Evolutionary conservation across 129 eudicot species (phyloP), one percentile per base, ranked within the genome.

Genomic region (Rutidosis leptorrhynchoides): DNA sequence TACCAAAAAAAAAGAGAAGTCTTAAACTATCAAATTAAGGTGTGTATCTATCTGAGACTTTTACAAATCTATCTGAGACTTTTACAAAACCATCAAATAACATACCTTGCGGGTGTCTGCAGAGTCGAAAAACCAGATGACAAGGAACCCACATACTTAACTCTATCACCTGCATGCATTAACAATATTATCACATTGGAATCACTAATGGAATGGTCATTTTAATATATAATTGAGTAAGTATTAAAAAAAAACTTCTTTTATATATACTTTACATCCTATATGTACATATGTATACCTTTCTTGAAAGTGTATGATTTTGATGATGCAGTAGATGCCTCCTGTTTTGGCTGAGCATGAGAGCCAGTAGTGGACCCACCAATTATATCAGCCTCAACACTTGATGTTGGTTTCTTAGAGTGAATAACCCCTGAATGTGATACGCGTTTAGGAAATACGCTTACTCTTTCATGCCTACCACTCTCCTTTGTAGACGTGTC

Each of bases 331-430:
- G 96, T 88, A 27, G 96, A 85, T 20, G 87, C 81, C 80, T 88
- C 98, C 78, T 82, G 95, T 79, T 83, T 92, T 19, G 95, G 96
- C 58, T 77, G 91, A 51, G 87, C 95, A 58, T 80, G 89, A 58
- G 96, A 80, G 64, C 87, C 70, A 43, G 84, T 52, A 30, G 81
- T 73, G 32, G 98, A 92, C 9, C 90, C 95, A 65, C 85, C 94
- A 61, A 89, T 72, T 26, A 88, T 85, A 74, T 92, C 95, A 62
- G 96, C 98, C 81, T 88, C 96, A 57, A 85, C 95, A 72, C 95
- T 85, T 56, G 96, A 92, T 62, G 95, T 82, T 69, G 91, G 89
- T 73, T 85, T 92, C 76, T 83, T 92, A 7, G 74, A 67, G 70
- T 82, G 87, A 75, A 83, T 52, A 29, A 75, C 80, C 25, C 88